These are phyloP conservation scores for Sequoiadendron giganteum DNA, from an alignment of 75 land plant species.

Conservation along the genomic window DNA sequence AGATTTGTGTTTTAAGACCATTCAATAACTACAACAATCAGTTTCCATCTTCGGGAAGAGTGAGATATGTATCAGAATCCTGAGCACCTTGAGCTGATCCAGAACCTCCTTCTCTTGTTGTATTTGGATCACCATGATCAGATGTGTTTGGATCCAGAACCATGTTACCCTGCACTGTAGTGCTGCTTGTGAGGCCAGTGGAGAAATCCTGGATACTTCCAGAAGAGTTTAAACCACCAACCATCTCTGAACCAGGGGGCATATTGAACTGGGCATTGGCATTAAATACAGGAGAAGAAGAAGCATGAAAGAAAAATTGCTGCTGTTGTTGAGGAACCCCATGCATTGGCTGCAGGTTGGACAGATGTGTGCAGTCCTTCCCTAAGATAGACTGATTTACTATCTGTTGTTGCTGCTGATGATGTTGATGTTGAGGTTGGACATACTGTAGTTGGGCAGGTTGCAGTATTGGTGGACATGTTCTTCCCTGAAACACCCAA, in stretches of 20 bases:
- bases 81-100: not conserved
- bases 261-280: not conserved
- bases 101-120: not conserved
- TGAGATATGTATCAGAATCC: not conserved
- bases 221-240: not conserved
- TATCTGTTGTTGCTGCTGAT: not conserved
- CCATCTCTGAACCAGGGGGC: not conserved
- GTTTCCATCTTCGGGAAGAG: not conserved
- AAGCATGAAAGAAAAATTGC: not conserved
- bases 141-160: not conserved
- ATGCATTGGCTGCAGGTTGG: not conserved
- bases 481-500: conserved; percentile 6
- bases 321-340: not conserved
- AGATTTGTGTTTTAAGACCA: not conserved
- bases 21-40: not conserved
- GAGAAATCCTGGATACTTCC: not conserved
- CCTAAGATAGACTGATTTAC: not conserved
- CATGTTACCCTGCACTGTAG: not conserved
- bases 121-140: not conserved
- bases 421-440: not conserved
- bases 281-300: not conserved
- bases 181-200: not conserved
- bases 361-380: not conserved
- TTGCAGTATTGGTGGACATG: not conserved
- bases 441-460: not conserved